Evolutionary conservation across 345 rosid species (phyloP), one percentile per base, ranked within the genome.

Genomic region (Carallia pectinifolia): DNA sequence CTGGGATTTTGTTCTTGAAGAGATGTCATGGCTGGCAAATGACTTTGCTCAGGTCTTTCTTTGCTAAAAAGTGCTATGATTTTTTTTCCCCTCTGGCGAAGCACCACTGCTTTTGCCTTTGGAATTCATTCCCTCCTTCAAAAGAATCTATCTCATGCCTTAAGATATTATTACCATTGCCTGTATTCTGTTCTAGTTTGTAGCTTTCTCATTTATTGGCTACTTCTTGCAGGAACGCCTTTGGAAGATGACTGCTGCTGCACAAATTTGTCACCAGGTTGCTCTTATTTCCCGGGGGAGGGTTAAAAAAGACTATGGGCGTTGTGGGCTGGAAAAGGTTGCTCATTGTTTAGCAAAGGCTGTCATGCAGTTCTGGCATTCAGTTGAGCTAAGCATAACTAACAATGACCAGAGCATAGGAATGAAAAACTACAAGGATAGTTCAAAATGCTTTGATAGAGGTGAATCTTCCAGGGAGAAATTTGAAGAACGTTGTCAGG

Each of bases 1-100:
- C 55, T 96, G 99, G 99, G 96, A 88, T 81, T 92, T 86, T 81
- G 95, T 96, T 79, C 95, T 96, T n/a, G 98, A 96, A 90, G 99
- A 96, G 81, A 92, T 96, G 97, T 83, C 89, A 66, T 96, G 99
- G 99, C 76, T 96, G 80, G 99, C 99, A 73, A 92, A 90, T 85
- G 99, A 96, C 82, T 88, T 96, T 86, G 88, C 91, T 1, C 99
- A 96, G 99, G 99, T 96, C 71, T 77, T 82, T 34, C 67, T 61
- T 55, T 65, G 64, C 64, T 48, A 47, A 71, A 37, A 39, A 58
- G 66, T 56, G 59, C 47, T 40, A 48, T 76, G 68, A 74, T 66
- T 40, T 50, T 50, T 38, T 17, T 59, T 27, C 9, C 16, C 16
- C 12, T 9, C 31, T 56, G 5, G 31, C 3, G 34, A 56, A 56